Percentiles rank a stretch among this genome's conserved stretches.
Conservation (phyloP, 805 yeast genomes). For the Starmerella riodocensis region DNA sequence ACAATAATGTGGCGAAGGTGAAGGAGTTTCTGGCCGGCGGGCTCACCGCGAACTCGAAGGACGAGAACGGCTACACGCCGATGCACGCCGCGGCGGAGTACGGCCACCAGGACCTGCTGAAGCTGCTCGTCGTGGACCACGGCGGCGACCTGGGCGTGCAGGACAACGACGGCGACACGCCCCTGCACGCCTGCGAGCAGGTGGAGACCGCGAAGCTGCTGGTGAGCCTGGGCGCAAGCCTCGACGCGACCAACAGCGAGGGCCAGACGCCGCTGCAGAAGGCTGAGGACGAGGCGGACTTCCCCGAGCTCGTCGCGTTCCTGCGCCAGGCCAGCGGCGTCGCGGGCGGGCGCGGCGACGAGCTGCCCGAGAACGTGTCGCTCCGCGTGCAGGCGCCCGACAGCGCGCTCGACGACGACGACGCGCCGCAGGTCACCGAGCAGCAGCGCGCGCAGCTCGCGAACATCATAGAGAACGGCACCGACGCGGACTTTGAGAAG, state of each 20-base stretch:
- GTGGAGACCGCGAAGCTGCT: constrained; percentile 48
- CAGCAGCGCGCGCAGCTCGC: constrained; percentile 53
- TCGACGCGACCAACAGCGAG: constrained; percentile 49
- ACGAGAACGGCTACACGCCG: constrained; percentile 91
- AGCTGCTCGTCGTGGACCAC: constrained; percentile 37
- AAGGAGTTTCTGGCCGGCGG: constrained; percentile 41
- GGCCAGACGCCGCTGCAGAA: constrained; percentile 62
- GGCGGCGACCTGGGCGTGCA: constrained; percentile 74
- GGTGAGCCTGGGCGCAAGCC: constrained; percentile 59
- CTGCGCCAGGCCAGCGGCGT: constrained; percentile 36
- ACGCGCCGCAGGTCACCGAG: constrained; percentile 23
- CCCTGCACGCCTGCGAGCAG: constrained; percentile 81
- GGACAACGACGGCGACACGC: constrained; percentile 89
- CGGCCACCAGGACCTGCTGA: constrained; percentile 59
- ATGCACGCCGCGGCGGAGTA: constrained; percentile 96
- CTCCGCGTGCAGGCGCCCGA: constrained; percentile 20
- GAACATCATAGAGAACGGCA: constrained; percentile 60
- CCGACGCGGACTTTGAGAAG: constrained; percentile 62
- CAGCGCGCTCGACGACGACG: constrained; percentile 33
- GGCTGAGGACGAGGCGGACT: constrained; percentile 67
- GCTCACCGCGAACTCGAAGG: constrained; percentile 58
- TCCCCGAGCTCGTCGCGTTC: constrained; percentile 61
- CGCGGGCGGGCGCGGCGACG: constrained; percentile 11
- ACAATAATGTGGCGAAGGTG: constrained; percentile 52
- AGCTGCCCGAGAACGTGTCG: constrained; percentile 21